Percentiles rank a stretch among this genome's conserved stretches.
Conservation (phyloP, 1,284 basidiomycete genomes). For the Inonotus obliquus region DNA sequence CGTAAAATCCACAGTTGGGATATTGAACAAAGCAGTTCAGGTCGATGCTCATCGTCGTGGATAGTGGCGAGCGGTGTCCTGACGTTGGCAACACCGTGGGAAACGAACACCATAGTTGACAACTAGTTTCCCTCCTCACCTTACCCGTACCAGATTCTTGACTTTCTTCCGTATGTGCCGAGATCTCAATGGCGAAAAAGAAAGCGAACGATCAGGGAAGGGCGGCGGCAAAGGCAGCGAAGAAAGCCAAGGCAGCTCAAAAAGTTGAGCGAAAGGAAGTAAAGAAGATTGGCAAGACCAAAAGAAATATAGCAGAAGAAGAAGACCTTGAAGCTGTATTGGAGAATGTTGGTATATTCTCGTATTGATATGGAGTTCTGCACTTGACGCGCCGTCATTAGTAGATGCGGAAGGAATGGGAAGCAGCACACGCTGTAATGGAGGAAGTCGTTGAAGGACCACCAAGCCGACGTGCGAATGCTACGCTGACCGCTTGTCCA, state of each 20-base stretch:
- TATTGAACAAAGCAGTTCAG: too few species aligned
- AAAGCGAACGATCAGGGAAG: constrained; percentile 41
- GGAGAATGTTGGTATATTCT: constrained; percentile 49
- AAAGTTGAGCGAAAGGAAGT: constrained; percentile 70
- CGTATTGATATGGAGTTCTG: not conserved
- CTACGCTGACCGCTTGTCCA: constrained; percentile 74
- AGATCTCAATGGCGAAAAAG: constrained; percentile 52
- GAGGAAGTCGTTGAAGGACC: constrained; percentile 77
- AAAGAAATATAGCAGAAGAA: constrained; percentile 54
- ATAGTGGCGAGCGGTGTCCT: too few species aligned
- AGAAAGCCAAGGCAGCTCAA: constrained; percentile 66
- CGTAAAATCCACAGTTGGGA: too few species aligned
- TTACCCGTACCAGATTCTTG: too few species aligned
- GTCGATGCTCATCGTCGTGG: too few species aligned
- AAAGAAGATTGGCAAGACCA: constrained; percentile 51
- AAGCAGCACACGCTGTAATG: constrained; percentile 66
- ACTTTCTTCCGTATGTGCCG: not conserved
- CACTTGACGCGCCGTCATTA: constrained; percentile 20
- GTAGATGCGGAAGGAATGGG: constrained; percentile 75
- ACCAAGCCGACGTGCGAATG: constrained; percentile 76
- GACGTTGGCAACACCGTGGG: too few species aligned
- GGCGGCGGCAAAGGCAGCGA: constrained; percentile 54
- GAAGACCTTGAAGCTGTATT: constrained; percentile 79
- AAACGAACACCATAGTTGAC: too few species aligned
- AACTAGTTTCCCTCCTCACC: too few species aligned